Conservation (phyloP, 371 early-diverging fungal genomes). For the Fennellomyces sp. region DNA sequence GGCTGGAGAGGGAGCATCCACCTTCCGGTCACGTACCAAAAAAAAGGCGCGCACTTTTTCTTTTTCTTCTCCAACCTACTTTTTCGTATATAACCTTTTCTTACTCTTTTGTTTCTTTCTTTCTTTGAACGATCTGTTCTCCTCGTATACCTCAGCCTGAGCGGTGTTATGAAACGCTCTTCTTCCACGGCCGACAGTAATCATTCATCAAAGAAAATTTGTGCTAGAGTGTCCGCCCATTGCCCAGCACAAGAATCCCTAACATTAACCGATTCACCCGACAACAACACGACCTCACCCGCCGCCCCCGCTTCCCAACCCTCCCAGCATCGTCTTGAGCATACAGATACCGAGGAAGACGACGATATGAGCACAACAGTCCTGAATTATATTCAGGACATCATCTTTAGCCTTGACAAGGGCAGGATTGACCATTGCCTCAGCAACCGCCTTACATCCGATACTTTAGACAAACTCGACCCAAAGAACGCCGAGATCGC, state of each 20-base stretch:
- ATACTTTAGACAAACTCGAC: conserved; percentile 12
- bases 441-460: conserved; percentile 7
- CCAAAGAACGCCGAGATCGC: conserved; percentile 18
- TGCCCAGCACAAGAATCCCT: conserved; percentile 10
- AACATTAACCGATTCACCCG: background rate
- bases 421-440: conserved; percentile 30
- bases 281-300: conserved; percentile 13
- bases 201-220: conserved; percentile 29
- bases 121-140: no score
- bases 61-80: background rate
- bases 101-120: background rate
- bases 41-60: background rate
- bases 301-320: background rate
- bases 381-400: conserved; percentile 29
- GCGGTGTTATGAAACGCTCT: conserved; percentile 46
- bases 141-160: conserved; percentile 15
- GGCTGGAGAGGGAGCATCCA: no score
- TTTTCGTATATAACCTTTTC: background rate
- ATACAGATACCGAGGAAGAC: background rate
- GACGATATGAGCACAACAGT: conserved; percentile 14
- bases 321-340: background rate
- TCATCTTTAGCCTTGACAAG: conserved; percentile 29
- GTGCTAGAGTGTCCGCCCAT: conserved; percentile 13
- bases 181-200: conserved; percentile 24
- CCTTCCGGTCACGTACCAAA: background rate